Evolutionary conservation across 257 asterid genomes (phyloP).

Genomic region (Scutellaria baicalensis): DNA sequence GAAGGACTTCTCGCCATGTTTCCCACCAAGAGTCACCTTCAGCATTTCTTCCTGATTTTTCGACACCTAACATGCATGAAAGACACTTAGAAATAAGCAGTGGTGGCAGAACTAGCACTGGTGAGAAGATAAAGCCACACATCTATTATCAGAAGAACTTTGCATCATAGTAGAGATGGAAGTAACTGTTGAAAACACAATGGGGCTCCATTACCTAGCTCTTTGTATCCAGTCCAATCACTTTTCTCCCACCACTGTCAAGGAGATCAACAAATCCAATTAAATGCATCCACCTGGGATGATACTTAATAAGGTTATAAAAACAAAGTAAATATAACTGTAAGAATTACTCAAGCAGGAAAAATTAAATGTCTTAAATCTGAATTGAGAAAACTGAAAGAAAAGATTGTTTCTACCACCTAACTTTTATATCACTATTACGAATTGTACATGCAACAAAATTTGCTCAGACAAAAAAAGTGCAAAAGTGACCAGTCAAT

Average conservation of each 20-base stretch:
- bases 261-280: constrained; percentile 94
- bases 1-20: constrained; percentile 97
- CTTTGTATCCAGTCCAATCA: constrained; percentile 99
- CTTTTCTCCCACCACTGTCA: constrained; percentile 99
- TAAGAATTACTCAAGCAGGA: background rate
- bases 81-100: constrained; percentile 14
- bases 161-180: background rate
- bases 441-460: background rate
- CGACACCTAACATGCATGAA: constrained; percentile 56
- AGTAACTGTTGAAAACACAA: constrained; percentile 1
- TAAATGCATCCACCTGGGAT: constrained; percentile 96
- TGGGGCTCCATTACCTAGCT: constrained; percentile 61
- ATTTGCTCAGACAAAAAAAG: background rate
- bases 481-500: background rate
- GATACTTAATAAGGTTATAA: constrained; percentile 62
- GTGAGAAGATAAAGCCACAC: background rate
- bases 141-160: background rate
- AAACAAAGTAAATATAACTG: constrained; percentile 24
- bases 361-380: background rate
- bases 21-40: constrained; percentile 99
- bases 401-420: background rate
- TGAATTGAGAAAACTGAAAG: background rate
- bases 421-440: background rate
- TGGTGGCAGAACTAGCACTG: background rate
- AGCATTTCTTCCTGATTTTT: constrained; percentile 90